Conservation (phyloP, 345 rosid genomes). For the Rhizophora apiculata region DNA sequence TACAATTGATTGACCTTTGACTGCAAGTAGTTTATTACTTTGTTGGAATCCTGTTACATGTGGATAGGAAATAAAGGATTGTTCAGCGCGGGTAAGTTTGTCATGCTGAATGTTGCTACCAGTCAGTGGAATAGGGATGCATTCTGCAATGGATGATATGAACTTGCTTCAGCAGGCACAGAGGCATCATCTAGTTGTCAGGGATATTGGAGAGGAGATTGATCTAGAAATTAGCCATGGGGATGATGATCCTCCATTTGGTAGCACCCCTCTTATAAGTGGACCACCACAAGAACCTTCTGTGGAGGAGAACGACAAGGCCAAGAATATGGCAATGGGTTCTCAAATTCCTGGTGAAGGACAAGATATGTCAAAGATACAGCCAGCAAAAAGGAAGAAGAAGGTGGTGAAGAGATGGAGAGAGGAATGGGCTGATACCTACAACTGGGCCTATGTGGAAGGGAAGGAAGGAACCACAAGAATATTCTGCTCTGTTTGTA, state of each 20-base stretch:
- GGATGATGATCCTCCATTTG: conserved; percentile 83
- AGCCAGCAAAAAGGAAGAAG: conserved; percentile 80
- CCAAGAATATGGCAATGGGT: conserved; percentile 69
- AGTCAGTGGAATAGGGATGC: conserved; percentile 74
- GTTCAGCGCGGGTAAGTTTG: conserved; percentile 38
- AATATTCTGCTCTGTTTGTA: conserved; percentile 95
- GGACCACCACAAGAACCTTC: conserved; percentile 66
- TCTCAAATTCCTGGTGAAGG: conserved; percentile 67
- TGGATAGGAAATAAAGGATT: conserved; percentile 25
- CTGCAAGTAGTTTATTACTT: conserved; percentile 9
- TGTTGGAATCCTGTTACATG: conserved; percentile 17
- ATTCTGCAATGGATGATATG: conserved; percentile 93
- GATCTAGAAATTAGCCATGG: conserved; percentile 97
- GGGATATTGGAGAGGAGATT: conserved; percentile 94
- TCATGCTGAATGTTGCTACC: conserved; percentile 97
- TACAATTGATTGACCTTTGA: not conserved
- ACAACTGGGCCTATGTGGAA: conserved; percentile 99
- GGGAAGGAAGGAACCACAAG: conserved; percentile 95
- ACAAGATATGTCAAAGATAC: conserved; percentile 64
- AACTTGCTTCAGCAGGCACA: conserved; percentile 95
- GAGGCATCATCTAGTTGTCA: conserved; percentile 89
- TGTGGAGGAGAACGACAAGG: conserved; percentile 75
- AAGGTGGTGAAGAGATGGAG: conserved; percentile 99
- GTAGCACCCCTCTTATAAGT: conserved; percentile 63
- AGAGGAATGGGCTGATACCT: conserved; percentile 99